Base-by-base conservation (phyloP, 164 flowering plant genomes). In the Protea cynaroides region DNA sequence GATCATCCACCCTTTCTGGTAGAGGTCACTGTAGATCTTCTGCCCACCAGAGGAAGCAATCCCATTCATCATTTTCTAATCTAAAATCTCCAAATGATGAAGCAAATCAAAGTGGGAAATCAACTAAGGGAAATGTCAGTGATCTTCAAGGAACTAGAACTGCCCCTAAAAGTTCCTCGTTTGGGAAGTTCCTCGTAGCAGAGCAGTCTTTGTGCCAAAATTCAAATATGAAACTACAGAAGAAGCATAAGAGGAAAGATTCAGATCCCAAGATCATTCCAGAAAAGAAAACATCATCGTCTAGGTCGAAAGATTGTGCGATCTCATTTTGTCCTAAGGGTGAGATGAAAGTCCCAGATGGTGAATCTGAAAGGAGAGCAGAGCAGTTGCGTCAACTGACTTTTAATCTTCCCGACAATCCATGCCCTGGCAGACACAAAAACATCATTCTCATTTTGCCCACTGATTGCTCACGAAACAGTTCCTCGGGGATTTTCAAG, bases 391-490 rank as follows among this genome's bases (percentile, higher is more conserved):
- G 61, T 52, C 71, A 70, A 50, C 40, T 60, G 53, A 65, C 29
- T 52, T 62, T 46, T n/a, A 71, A 65, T 46, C 62, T 68, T 60
- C 66, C 66, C 62, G 59, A 61, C 58, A 68, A 75, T 36, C 46
- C 64, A 38, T 56, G 38, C 58, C 63, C 76, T 57, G 71, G 74
- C 18, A 65, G 72, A 64, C 68, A 25, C 15, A 70, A 75, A 63
- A 77, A 69, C 38, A 80, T 75, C 53, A 75, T 77, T 67, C 82
- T 82, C 13, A 79, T 79, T 34, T 61, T 70, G 56, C 85, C 88
- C 17, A 80, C 61, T 69, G 64, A 67, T 71, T 49, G 55, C 12
- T 50, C 73, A 53, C 65, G 65, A 23, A 65, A 25, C 15, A 64
- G 74, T 43, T 68, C 19, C 34, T 56, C 72, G 23, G 76, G 63